Conservation (phyloP, 106 monocot genomes). For the Dendrobium chrysotoxum region DNA sequence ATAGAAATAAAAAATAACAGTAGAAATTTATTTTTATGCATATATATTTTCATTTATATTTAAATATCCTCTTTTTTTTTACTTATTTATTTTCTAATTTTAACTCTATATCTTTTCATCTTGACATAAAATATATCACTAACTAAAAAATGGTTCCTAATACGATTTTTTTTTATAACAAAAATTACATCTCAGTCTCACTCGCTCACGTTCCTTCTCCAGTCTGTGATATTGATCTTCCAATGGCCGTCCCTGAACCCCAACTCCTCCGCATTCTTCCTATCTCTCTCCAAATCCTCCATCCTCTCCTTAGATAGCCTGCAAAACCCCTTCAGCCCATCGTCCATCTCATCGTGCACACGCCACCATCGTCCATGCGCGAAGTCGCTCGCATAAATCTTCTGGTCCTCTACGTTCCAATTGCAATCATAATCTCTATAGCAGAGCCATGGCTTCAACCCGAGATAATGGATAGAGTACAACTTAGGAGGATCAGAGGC, state of each 20-base stretch:
- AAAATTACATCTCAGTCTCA: too few relatives aligned
- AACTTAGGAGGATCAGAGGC: conserved; percentile 56
- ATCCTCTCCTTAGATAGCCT: conserved; percentile 33
- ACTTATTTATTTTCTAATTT: too few relatives aligned
- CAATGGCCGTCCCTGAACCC: conserved; percentile 53
- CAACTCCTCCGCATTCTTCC: conserved; percentile 31
- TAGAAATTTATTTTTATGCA: too few relatives aligned
- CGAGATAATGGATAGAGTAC: conserved; percentile 66
- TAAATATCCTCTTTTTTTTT: too few relatives aligned
- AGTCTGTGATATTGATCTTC: conserved; percentile 27
- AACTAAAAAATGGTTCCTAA: too few relatives aligned
- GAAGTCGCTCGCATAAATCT: conserved; percentile 64
- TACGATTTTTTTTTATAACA: too few relatives aligned
- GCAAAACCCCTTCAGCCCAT: conserved; percentile 32
- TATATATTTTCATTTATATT: too few relatives aligned
- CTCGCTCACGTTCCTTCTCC: not conserved
- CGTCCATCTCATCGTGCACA: conserved; percentile 59
- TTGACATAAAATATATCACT: too few relatives aligned
- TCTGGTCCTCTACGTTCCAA: conserved; percentile 47
- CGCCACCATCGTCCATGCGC: conserved; percentile 76
- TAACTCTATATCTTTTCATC: too few relatives aligned
- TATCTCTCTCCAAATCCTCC: conserved; percentile 29
- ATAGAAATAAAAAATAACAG: too few relatives aligned
- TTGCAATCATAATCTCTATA: conserved; percentile 83
- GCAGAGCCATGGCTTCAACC: conserved; percentile 84